Conservation (phyloP, 164 flowering plant genomes). For the Liquidambar formosana region DNA sequence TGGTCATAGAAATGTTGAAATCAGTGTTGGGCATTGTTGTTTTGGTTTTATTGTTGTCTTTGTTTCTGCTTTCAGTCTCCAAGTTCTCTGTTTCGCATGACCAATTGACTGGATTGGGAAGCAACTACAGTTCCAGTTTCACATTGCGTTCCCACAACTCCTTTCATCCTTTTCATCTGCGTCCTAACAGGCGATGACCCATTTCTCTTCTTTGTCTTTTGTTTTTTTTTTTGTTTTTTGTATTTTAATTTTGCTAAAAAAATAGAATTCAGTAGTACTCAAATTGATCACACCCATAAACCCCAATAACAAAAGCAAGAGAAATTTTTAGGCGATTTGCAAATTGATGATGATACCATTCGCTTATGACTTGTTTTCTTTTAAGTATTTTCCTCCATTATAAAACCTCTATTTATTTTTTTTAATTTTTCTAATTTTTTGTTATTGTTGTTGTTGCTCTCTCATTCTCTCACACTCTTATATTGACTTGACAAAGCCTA, state of each 20-base stretch:
- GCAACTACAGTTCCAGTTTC: slow-evolving; percentile 5
- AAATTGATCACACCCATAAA: background rate
- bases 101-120: slow-evolving; percentile 13
- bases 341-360: too few species aligned
- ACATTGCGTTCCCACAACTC: background rate
- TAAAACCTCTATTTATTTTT: background rate
- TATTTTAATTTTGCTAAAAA: background rate
- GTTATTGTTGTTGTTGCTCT: too few species aligned
- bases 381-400: background rate
- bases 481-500: background rate
- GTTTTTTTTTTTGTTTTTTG: too few species aligned
- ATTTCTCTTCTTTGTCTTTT: background rate
- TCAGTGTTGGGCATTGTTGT: background rate
- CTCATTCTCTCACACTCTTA: too few species aligned
- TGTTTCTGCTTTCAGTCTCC: slow-evolving; percentile 1
- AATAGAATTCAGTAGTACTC: background rate
- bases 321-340: background rate
- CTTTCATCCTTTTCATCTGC: background rate
- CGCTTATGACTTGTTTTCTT: too few species aligned
- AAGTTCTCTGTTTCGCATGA: background rate
- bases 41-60: background rate
- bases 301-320: background rate
- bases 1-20: slow-evolving; percentile 12
- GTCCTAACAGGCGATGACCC: background rate
- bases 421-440: background rate